Evolutionary conservation across 371 early-diverging fungal genomes (phyloP).

Genomic region (Lichtheimia hyalospora): DNA sequence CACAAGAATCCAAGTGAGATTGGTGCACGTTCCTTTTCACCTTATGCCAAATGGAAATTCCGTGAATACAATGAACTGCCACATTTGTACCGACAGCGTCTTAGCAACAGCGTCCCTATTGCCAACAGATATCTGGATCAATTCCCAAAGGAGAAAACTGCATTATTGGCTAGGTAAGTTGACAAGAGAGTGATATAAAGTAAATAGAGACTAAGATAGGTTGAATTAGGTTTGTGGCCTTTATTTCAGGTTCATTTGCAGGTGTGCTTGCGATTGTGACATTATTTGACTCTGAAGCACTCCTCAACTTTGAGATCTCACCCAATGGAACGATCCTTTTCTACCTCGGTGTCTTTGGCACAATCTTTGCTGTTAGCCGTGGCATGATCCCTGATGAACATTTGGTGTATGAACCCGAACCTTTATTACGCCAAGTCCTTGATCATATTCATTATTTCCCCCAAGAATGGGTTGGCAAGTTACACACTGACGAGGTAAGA

Average conservation of each 20-base stretch:
- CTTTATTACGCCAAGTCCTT: constrained; percentile 70
- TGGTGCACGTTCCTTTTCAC: constrained; percentile 81
- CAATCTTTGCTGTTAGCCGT: constrained; percentile 78
- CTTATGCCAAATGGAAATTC: constrained; percentile 89
- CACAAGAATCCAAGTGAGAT: constrained; percentile 86
- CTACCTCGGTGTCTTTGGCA: constrained; percentile 89
- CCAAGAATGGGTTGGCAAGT: constrained; percentile 75
- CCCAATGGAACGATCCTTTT: constrained; percentile 84
- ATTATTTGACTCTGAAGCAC: constrained; percentile 84
- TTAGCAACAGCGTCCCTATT: constrained; percentile 67
- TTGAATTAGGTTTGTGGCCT: constrained; percentile 76
- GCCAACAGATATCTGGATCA: constrained; percentile 87
- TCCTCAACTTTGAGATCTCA: constrained; percentile 88
- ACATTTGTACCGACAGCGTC: constrained; percentile 79
- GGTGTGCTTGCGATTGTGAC: constrained; percentile 82
- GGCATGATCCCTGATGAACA: constrained; percentile 86
- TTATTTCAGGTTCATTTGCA: constrained; percentile 89
- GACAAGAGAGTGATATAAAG: not conserved
- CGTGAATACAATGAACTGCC: constrained; percentile 97
- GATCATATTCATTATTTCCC: constrained; percentile 93
- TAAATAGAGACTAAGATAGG: not conserved
- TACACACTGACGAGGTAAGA: constrained; percentile 81
- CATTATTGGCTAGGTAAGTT: constrained; percentile 70
- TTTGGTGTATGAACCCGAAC: constrained; percentile 80
- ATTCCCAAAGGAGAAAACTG: constrained; percentile 84